These are phyloP conservation scores for Populus nigra DNA, from an alignment of 345 rosid genomes.

Conservation along the genomic window DNA sequence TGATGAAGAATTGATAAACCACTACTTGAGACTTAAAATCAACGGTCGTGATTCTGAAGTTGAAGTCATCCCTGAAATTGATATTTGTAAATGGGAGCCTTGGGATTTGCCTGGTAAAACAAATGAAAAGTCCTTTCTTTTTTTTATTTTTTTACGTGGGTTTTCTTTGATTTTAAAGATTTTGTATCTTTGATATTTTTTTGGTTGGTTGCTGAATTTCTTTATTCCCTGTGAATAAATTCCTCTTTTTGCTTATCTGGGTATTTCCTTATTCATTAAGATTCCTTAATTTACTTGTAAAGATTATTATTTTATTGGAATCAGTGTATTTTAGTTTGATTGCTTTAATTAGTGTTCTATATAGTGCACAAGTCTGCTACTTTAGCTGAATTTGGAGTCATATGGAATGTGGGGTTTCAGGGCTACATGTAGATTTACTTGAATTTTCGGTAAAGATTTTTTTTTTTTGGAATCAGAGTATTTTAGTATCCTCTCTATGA, in stretches of 20 bases:
- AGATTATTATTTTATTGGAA: not conserved
- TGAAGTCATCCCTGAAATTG: conserved; percentile 72
- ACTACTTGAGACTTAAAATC: conserved; percentile 79
- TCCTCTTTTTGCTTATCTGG: conserved; percentile 11
- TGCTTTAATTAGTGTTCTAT: not conserved
- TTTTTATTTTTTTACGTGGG: not conserved
- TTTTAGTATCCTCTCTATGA: not conserved
- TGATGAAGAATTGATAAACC: conserved; percentile 84
- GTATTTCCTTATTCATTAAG: conserved; percentile 12
- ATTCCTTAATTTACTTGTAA: conserved; percentile 3
- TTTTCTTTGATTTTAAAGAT: conserved; percentile 2
- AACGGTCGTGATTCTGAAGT: conserved; percentile 83
- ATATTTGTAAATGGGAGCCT: conserved; percentile 94
- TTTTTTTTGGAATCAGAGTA: too few species aligned
- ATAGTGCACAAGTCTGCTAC: not conserved
- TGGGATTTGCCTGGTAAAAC: conserved; percentile 84
- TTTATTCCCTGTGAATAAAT: conserved; percentile 24
- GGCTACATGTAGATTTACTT: too few species aligned
- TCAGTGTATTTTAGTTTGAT: not conserved
- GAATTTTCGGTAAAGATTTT: too few species aligned
- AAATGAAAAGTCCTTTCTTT: not conserved
- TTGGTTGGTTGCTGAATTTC: conserved; percentile 1
- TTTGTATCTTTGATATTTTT: conserved; percentile 21
- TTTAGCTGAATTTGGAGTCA: too few species aligned
- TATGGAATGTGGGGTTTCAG: too few species aligned